Conservation (phyloP, 2,329 filamentous ascomycete species). For the Sporothrix globosa region DNA sequence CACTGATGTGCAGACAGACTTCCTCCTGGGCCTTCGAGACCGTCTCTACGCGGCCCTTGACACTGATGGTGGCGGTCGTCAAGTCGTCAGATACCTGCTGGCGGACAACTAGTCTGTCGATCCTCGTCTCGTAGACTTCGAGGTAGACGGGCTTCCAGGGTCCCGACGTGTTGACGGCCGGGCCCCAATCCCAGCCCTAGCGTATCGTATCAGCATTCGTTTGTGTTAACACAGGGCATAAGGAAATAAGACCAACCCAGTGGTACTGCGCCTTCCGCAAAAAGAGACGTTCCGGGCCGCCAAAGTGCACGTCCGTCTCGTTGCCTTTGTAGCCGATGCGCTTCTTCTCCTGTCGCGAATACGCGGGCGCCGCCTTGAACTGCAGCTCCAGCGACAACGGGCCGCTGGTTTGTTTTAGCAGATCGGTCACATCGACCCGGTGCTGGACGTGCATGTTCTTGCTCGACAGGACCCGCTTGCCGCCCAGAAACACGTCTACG, state of each 20-base stretch:
- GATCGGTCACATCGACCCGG: neutral
- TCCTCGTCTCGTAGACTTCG: neutral
- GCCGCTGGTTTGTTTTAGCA: neutral
- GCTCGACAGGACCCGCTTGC: neutral
- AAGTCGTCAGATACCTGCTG: neutral
- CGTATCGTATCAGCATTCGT: constrained; percentile 43
- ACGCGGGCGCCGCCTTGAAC: constrained; percentile 50
- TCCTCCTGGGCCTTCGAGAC: neutral
- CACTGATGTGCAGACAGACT: neutral
- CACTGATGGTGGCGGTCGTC: neutral
- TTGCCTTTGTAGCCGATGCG: constrained; percentile 61
- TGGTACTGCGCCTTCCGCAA: constrained; percentile 36
- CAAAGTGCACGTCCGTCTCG: constrained; percentile 64
- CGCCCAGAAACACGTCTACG: constrained; percentile 52
- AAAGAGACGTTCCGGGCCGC: constrained; percentile 52
- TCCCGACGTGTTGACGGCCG: constrained; percentile 63
- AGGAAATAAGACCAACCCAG: too few relatives aligned
- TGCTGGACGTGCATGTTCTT: constrained; percentile 2
- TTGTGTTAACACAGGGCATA: too few relatives aligned
- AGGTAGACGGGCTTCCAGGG: constrained; percentile 48
- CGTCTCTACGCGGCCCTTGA: neutral
- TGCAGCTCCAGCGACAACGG: constrained; percentile 2
- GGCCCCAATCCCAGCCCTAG: constrained; percentile 75
- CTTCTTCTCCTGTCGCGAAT: constrained; percentile 26
- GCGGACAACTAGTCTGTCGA: neutral